phyloP scores from a whole-genome alignment of 164 flowering plant species.

The Taxillus chinensis region DNA sequence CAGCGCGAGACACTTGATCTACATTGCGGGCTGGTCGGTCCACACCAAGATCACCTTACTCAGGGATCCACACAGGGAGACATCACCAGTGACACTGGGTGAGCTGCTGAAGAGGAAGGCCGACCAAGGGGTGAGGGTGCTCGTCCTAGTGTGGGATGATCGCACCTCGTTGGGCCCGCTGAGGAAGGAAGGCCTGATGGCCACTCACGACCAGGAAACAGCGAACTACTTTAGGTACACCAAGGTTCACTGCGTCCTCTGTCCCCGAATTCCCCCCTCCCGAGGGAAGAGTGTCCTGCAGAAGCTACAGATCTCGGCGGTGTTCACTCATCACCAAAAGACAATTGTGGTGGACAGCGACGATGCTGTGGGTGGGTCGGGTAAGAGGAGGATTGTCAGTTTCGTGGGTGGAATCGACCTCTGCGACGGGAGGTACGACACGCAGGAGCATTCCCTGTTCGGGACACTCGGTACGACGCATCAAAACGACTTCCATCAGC shows the following conservation, averaged over 20 bases:
- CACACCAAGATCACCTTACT: conserved; percentile 42
- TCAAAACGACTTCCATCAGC: not conserved
- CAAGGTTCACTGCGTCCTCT: conserved; percentile 21
- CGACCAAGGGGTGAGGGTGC: conserved; percentile 43
- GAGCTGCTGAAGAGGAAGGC: conserved; percentile 55
- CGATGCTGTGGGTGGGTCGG: not conserved
- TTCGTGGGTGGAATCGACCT: not conserved
- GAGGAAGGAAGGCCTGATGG: conserved; percentile 51
- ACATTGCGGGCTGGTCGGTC: conserved; percentile 75
- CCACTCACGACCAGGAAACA: conserved; percentile 58
- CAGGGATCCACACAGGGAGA: conserved; percentile 36
- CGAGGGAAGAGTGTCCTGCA: not conserved
- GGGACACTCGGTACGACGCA: not conserved
- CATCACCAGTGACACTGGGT: conserved; percentile 39
- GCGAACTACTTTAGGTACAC: conserved; percentile 33
- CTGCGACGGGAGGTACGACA: not conserved
- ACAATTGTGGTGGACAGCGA: not conserved
- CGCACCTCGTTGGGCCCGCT: conserved; percentile 30
- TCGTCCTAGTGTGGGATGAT: conserved; percentile 72
- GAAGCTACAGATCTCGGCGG: not conserved
- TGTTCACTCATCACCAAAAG: not conserved
- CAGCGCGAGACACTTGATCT: conserved; percentile 49
- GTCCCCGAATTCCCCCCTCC: not conserved
- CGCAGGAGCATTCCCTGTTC: not conserved
- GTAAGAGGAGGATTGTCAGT: not conserved